A percentile compares a stretch with the other conserved stretches of the same genome.
These are phyloP conservation scores for Saussurea involucrata DNA, from an alignment of 129 eudicot species.

Conservation along the genomic window DNA sequence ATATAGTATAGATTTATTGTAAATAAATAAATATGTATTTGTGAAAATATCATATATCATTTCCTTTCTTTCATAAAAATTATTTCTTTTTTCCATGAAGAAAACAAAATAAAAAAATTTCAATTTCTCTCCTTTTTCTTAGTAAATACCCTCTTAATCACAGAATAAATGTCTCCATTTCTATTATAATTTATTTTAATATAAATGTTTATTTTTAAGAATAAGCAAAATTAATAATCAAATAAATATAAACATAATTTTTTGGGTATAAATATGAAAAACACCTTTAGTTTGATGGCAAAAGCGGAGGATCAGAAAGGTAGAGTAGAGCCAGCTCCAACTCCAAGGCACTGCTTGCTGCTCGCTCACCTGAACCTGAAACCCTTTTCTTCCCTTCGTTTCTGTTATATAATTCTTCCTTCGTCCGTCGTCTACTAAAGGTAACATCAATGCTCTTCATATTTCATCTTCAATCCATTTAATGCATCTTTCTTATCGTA, in stretches of 20 bases:
- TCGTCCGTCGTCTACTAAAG: constrained; percentile 5
- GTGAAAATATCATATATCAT: no score
- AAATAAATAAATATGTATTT: no score
- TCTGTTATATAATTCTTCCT: background rate
- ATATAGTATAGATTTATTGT: no score
- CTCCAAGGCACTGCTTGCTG: background rate
- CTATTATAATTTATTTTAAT: no score
- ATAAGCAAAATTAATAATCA: no score
- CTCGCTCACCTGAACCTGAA: background rate
- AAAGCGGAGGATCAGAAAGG: background rate
- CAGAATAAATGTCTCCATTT: no score
- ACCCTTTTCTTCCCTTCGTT: constrained; percentile 6
- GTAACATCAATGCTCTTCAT: background rate
- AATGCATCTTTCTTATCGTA: background rate
- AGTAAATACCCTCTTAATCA: no score
- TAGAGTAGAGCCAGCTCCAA: no score
- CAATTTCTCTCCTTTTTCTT: no score
- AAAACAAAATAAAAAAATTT: background rate
- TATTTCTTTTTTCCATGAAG: background rate
- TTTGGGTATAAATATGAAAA: no score
- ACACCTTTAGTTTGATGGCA: background rate
- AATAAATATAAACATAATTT: no score
- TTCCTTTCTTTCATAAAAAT: background rate
- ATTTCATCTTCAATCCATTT: background rate
- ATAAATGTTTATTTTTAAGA: no score